phyloP scores from a whole-genome alignment of 2,329 filamentous ascomycete species.

The Talaromyces rugulosus region DNA sequence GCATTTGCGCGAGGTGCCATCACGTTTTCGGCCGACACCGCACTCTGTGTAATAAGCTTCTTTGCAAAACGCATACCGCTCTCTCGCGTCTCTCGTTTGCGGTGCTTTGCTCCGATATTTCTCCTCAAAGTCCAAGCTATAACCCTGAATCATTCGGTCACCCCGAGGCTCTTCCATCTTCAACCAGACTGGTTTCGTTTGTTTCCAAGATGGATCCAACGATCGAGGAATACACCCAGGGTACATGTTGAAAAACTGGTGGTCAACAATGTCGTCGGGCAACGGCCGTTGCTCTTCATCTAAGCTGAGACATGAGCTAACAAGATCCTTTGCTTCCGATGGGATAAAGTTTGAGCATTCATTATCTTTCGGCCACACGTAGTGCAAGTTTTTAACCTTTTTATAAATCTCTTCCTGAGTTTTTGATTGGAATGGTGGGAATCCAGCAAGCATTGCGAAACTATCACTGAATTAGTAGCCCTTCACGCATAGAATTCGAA shows the following conservation, averaged over 20 bases:
- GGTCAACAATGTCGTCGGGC: constrained; percentile 48
- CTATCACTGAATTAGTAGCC: constrained; percentile 38
- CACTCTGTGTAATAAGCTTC: constrained; percentile 42
- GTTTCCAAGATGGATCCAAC: constrained; percentile 37
- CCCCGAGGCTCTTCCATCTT: constrained; percentile 41
- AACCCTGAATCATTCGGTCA: constrained; percentile 40
- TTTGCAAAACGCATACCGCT: constrained; percentile 37
- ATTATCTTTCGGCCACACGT: constrained; percentile 46
- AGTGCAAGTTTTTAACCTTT: constrained; percentile 45
- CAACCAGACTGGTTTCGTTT: constrained; percentile 41
- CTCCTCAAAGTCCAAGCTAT: constrained; percentile 41
- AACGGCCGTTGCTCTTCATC: constrained; percentile 46
- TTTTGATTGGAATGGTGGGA: constrained; percentile 88
- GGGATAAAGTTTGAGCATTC: constrained; percentile 44
- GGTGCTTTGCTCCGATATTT: constrained; percentile 33
- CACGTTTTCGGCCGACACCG: constrained; percentile 40
- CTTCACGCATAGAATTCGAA: not conserved
- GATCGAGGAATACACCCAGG: constrained; percentile 43
- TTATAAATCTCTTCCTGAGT: constrained; percentile 51
- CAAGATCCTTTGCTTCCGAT: constrained; percentile 46
- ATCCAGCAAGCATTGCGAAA: constrained; percentile 94
- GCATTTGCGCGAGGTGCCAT: constrained; percentile 38
- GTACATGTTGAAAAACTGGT: constrained; percentile 49
- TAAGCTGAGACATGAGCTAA: constrained; percentile 44
- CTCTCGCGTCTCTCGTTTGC: constrained; percentile 31